Evolutionary conservation across 1,284 basidiomycete genomes (phyloP).

Genomic region (Ustilago sp.): DNA sequence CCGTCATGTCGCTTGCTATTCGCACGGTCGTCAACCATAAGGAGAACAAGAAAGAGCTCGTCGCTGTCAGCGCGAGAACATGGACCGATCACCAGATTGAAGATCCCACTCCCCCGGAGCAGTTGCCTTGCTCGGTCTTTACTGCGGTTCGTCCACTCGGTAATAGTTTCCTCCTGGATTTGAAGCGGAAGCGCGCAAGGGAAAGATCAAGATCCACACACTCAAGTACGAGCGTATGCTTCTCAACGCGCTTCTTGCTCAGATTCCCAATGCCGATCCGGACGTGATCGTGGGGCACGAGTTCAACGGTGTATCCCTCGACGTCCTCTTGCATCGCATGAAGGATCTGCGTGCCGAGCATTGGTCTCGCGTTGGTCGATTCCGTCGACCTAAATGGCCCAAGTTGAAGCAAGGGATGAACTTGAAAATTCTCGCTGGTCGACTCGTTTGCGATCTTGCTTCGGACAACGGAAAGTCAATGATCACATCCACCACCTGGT

Average conservation of each 20-base stretch:
- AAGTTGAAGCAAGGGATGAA: slow-evolving; percentile 81
- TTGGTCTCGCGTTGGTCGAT: slow-evolving; percentile 93
- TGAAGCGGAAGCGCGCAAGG: slow-evolving; percentile 73
- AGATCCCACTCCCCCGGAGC: slow-evolving; percentile 67
- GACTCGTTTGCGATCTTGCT: slow-evolving; percentile 90
- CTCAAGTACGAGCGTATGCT: slow-evolving; percentile 82
- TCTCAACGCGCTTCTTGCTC: slow-evolving; percentile 83
- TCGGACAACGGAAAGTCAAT: slow-evolving; percentile 89
- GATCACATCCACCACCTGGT: slow-evolving; percentile 88
- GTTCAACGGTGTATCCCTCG: slow-evolving; percentile 89
- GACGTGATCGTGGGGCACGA: slow-evolving; percentile 96
- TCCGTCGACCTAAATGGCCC: slow-evolving; percentile 85
- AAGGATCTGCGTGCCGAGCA: slow-evolving; percentile 79
- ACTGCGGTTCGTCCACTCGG: slow-evolving; percentile 90
- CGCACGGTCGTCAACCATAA: slow-evolving; percentile 95
- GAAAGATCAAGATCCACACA: slow-evolving; percentile 78
- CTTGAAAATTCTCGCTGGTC: slow-evolving; percentile 83
- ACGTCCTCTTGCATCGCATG: slow-evolving; percentile 91
- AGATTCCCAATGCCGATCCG: slow-evolving; percentile 87
- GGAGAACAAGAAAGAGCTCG: slow-evolving; percentile 92
- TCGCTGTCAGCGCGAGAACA: slow-evolving; percentile 84
- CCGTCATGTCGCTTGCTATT: slow-evolving; percentile 86
- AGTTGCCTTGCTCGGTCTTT: slow-evolving; percentile 82
- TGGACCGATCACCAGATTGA: slow-evolving; percentile 77
- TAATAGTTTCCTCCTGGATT: slow-evolving; percentile 89